Evolutionary conservation across 352 stramenopile genomes (phyloP).

Genomic region (Globisporangium irregulare): DNA sequence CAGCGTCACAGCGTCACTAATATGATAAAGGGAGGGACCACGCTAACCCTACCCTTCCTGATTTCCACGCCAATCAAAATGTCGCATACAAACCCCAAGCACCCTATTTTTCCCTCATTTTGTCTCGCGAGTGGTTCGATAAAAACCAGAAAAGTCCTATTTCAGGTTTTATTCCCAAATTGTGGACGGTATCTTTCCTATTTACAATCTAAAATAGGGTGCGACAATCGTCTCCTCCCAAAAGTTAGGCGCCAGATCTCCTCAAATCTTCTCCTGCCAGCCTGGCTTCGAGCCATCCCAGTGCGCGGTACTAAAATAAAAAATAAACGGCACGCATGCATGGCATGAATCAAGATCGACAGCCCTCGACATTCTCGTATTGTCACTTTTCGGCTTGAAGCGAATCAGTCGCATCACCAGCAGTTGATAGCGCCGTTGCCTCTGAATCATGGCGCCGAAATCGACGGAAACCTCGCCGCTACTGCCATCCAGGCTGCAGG

Average conservation of each 20-base stretch:
- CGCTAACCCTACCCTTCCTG: neutral
- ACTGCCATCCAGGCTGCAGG: conserved; percentile 29
- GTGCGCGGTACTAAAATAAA: neutral
- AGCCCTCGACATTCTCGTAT: neutral
- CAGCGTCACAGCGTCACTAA: too few species aligned
- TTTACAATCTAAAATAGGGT: neutral
- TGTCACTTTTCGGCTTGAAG: conserved; percentile 12
- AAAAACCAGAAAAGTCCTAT: neutral
- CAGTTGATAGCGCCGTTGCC: neutral
- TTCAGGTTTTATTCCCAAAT: neutral
- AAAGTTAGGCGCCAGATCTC: neutral
- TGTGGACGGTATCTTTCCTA: neutral
- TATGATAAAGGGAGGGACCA: neutral
- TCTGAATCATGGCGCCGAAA: conserved; percentile 3
- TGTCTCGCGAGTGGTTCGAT: neutral
- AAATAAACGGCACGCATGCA: neutral
- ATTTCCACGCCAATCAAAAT: neutral
- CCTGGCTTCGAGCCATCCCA: neutral
- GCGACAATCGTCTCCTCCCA: neutral
- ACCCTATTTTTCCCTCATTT: neutral
- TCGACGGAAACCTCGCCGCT: conserved; percentile 56
- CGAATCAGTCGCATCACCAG: neutral
- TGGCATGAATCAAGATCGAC: neutral
- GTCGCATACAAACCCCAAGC: neutral
- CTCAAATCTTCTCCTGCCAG: neutral